These are phyloP conservation scores for Cytidiella melzeri DNA, from an alignment of 768 basidiomycete genomes.

Conservation along the genomic window DNA sequence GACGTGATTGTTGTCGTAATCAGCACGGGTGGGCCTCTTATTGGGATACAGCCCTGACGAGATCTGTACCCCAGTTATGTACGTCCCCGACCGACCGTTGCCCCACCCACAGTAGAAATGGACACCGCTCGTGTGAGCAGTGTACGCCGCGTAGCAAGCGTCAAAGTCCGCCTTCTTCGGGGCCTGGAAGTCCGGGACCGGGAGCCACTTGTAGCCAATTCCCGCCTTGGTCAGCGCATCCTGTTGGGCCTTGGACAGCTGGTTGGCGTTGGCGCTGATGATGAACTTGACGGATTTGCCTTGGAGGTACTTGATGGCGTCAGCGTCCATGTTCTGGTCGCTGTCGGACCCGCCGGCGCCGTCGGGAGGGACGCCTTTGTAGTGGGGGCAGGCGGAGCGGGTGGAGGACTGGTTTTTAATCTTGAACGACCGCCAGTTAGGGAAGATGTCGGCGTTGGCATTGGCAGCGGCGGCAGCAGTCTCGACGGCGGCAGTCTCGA, in stretches of 20 bases:
- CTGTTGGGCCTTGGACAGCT: neutral
- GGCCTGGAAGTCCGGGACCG: neutral
- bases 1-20: neutral
- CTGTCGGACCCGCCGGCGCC: neutral
- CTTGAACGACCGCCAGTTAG: neutral
- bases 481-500: too few species aligned
- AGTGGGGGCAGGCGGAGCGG: neutral
- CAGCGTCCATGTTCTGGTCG: neutral
- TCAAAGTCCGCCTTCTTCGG: neutral
- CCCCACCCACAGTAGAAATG: neutral
- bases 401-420: neutral
- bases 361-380: neutral
- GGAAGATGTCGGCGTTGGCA: neutral
- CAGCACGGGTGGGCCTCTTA: neutral
- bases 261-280: neutral
- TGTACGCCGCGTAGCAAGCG: neutral
- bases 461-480: too few species aligned
- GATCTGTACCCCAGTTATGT: neutral
- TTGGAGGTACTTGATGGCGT: neutral
- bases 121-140: neutral
- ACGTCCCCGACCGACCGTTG: neutral
- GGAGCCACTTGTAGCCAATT: neutral
- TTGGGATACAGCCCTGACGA: neutral
- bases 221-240: neutral
- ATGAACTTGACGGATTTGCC: neutral